Evolutionary conservation across 2,329 filamentous ascomycete species (phyloP), one percentile per base, ranked within the genome.

Genomic region (Monosporascus ibericus): DNA sequence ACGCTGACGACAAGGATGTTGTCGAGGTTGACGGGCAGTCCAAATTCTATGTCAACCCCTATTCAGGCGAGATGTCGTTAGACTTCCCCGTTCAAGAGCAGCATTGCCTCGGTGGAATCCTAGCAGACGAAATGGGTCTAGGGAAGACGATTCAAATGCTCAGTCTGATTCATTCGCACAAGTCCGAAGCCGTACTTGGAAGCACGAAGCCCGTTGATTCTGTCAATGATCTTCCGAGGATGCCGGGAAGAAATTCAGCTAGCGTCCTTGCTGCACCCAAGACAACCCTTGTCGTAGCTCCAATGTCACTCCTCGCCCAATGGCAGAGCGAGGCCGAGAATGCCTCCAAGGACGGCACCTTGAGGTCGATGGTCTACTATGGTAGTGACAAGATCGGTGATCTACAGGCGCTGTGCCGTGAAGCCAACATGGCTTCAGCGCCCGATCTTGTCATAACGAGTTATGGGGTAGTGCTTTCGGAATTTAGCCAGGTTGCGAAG

Each of bases 131-230:
- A 70, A 99, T 99, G 94, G 94, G 94, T 47, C 76, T 99, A 2
- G 94, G 94, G 36, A 99, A 99, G 74, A 99, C 94, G 0, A 97
- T 99, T 50, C 92, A 99, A 66, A 97, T 99, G 91, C 82, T 99
- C 56, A 94, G 90, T 70, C 75, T 99, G 48, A 81, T 99, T 5
- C 94, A 99, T 67, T 83, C 89, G 0, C 89, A 97, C 66, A 84
- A 81, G 56, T 86, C 84, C 3, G 77, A 86, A 22, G 65, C 75
- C 15, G 73, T 75, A 4, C 63, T 69, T 15, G 64, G 68, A 24
- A 66, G 71, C 20, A 70, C 72, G n/a, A 59, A 63, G 6, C 55
- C 68, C 30, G 56, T 68, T 2, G 64, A 65, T 5, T 80, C 77
- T 4, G 75, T 87, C 22, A 84, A 83, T 57, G 74, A 78, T 44